Base-by-base conservation (phyloP, 306 rosid species). In the Cucumis hystrix region DNA sequence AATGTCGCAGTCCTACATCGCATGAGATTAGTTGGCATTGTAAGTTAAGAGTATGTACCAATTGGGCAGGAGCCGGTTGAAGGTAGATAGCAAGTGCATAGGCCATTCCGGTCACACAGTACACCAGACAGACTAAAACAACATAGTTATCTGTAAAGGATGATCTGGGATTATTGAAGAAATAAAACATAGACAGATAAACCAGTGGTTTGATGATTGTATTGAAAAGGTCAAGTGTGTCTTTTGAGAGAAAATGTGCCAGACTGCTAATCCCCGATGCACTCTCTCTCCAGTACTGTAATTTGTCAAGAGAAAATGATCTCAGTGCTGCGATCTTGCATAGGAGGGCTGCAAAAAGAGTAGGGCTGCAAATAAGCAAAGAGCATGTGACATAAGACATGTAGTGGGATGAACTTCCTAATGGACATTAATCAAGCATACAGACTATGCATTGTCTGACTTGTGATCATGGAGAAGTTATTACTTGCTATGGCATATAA, bases 201-300 rank as follows among this genome's bases (percentile, higher is more conserved):
- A 84, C 84, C 84, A 84, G 56, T 1, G 87, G 87, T 56, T 84
- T 84, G 80, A 84, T 35, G 56, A 75, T n/a, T 49, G 80, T 84
- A 37, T 80, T 84, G 78, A 84, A 74, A 78, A 63, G 80, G 78
- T 84, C 87, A 59, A 78, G 69, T 40, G 84, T 78, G 66, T 84
- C 87, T 80, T 84, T 84, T 40, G 87, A 10, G 56, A 84, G 80
- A 78, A 84, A 84, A 84, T 80, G 84, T 54, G 87, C 87, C 72
- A 84, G 82, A 78, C 80, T 80, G 70, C 87, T 84, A 64, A 84
- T 84, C 77, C 87, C 87, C 0, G 87, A 78, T 47, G 87, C 64
- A 72, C 84, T 80, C 64, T 80, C 87, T 80, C 87, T 80, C 84
- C 84, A 78, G 54, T 80, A 84, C 73, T 80, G 82, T 84, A 84